Evolutionary conservation across 192 early-diverging fungal genomes (phyloP), one percentile per base, ranked within the genome.

Genomic region (Coemansia sp.): DNA sequence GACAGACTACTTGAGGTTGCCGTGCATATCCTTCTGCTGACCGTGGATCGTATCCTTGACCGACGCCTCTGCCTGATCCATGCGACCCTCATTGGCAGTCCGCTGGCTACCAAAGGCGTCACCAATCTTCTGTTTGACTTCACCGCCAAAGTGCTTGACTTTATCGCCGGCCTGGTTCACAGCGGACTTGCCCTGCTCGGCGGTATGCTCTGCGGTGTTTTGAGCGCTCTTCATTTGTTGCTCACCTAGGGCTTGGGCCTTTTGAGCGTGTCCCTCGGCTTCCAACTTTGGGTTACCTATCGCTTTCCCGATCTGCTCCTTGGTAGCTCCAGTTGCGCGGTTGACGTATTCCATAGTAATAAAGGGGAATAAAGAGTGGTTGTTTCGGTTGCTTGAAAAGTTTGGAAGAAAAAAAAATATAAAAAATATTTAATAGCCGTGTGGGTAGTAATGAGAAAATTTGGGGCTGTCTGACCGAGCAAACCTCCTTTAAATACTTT

Each of bases 121-220:
- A 57, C 75, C 75, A 9, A 77, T 5, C 14, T 71, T 65, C 39
- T 72, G 55, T 62, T 68, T 68, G 50, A 61, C 66, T 11, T 61
- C 68, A 19, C 69, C 74, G 2, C 46, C 60, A 30, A 47, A 17
- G 43, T 62, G 9, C 67, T 69, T 69, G 6, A 30, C 33, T 17
- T 59, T 47, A 6, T 69, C 67, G 38, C 32, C 63, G 30, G 66
- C 66, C 10, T 57, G 62, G 7, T 63, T 39, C 26, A 46, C 1
- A 17, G 33, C 52, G 6, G 44, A 26, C 33, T 57, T 39, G 17
- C 46, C 50, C 3, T 57, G 43, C 14, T 37, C 40, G 23, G 52
- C 17, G 13, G 50, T 40, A 23, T 68, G 39, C 40, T 58, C 63
- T 19, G 46, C 39, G 37, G 42, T 28, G 44, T 60, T 33, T 35